A percentile compares a stretch with the other conserved stretches of the same genome.
These are phyloP conservation scores for Hypoxylon sp. DNA, from an alignment of 2,329 filamentous ascomycete species.

Conservation along the genomic window DNA sequence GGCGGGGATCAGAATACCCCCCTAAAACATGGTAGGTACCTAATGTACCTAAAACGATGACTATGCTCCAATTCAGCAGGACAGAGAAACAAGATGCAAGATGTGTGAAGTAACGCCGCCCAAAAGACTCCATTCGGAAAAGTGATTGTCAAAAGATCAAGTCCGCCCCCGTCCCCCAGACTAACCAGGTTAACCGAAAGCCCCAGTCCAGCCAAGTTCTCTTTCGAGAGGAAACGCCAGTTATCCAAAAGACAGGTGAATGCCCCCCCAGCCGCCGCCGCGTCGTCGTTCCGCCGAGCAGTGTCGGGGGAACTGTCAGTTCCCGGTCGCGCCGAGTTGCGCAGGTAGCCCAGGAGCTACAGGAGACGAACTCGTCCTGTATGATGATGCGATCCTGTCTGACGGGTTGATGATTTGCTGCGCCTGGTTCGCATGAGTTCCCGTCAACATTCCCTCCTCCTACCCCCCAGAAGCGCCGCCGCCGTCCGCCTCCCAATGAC, in stretches of 20 bases:
- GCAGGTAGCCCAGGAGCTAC: slow-evolving; percentile 27
- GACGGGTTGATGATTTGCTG: slow-evolving; percentile 25
- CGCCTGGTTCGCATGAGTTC: slow-evolving; percentile 21
- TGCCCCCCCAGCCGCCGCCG: slow-evolving; percentile 22
- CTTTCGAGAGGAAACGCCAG: slow-evolving; percentile 39
- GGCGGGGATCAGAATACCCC: slow-evolving; percentile 24
- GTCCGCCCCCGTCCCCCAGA: slow-evolving; percentile 20
- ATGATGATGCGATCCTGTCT: slow-evolving; percentile 17
- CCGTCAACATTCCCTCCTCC: slow-evolving; percentile 19
- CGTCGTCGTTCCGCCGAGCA: slow-evolving; percentile 20
- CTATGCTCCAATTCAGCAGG: slow-evolving; percentile 31
- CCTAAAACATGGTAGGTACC: slow-evolving; percentile 28
- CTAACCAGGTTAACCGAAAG: slow-evolving; percentile 24
- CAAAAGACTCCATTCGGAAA: slow-evolving; percentile 36
- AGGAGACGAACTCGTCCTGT: slow-evolving; percentile 6
- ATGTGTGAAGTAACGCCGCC: slow-evolving; percentile 34
- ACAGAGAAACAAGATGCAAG: slow-evolving; percentile 29
- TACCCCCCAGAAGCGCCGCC: slow-evolving; percentile 31
- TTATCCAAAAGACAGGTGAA: slow-evolving; percentile 35
- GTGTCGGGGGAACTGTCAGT: slow-evolving; percentile 23
- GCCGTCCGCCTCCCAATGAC: slow-evolving; percentile 29
- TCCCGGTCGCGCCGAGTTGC: slow-evolving; percentile 14
- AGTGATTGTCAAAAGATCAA: slow-evolving; percentile 28
- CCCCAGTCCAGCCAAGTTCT: slow-evolving; percentile 30
- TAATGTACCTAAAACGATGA: slow-evolving; percentile 13